These are phyloP conservation scores for Myriangium duriaei DNA, from an alignment of 2,329 filamentous ascomycete genomes.

Conservation along the genomic window DNA sequence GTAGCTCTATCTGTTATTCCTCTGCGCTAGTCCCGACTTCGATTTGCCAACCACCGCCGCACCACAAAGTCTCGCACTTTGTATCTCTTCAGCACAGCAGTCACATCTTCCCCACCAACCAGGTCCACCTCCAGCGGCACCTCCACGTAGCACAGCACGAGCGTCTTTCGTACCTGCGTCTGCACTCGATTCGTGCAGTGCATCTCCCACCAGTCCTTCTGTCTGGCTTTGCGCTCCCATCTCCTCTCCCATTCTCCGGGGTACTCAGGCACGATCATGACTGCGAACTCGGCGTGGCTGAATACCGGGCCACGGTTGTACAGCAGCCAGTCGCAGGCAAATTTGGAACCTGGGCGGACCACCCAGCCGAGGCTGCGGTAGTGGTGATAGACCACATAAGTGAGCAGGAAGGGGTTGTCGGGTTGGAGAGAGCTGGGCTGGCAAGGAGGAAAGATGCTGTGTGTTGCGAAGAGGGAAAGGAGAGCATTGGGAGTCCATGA, in stretches of 20 bases:
- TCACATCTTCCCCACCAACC: constrained; percentile 42
- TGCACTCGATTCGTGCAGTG: constrained; percentile 85
- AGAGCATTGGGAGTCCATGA: constrained; percentile 13
- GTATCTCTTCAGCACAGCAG: constrained; percentile 53
- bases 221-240: constrained; percentile 31
- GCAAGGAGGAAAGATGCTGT: constrained; percentile 17
- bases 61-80: constrained; percentile 69
- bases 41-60: constrained; percentile 72
- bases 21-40: constrained; percentile 48
- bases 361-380: constrained; percentile 95
- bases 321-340: constrained; percentile 86
- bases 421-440: constrained; percentile 41
- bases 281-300: constrained; percentile 83
- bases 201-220: constrained; percentile 63
- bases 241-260: constrained; percentile 50
- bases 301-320: constrained; percentile 91
- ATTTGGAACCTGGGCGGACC: constrained; percentile 83
- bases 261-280: constrained; percentile 76
- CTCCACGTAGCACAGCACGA: constrained; percentile 85
- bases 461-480: constrained; percentile 45
- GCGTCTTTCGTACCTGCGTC: constrained; percentile 76
- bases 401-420: constrained; percentile 73
- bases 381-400: constrained; percentile 88
- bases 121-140: constrained; percentile 49
- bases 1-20: too few relatives aligned